A percentile compares a stretch with the other conserved stretches of the same genome.
phyloP scores from a whole-genome alignment of 495 filamentous ascomycete species.

The Jackrogersella multiformis region DNA sequence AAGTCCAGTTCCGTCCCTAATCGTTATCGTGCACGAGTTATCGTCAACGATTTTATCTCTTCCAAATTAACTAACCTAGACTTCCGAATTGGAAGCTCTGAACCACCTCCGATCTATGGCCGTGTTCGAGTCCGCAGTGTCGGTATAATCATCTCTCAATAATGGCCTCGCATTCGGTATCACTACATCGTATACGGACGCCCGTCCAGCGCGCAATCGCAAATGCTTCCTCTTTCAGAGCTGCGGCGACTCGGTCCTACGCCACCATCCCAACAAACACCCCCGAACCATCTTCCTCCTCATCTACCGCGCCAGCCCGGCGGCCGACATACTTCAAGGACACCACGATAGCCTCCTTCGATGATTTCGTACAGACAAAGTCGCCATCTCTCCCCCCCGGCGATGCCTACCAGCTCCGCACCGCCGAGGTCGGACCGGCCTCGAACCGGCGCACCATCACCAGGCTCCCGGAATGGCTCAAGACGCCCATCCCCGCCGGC shows the following conservation, averaged over 20 bases:
- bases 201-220: constrained; percentile 41
- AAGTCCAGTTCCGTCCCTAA: too few relatives aligned
- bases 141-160: background rate
- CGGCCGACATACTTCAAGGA: constrained; percentile 81
- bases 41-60: constrained; percentile 19
- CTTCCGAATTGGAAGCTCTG: background rate
- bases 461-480: constrained; percentile 91
- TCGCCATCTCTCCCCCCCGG: constrained; percentile 55
- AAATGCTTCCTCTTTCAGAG: constrained; percentile 18
- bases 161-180: constrained; percentile 39
- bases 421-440: constrained; percentile 82
- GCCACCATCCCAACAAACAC: constrained; percentile 43
- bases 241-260: constrained; percentile 33
- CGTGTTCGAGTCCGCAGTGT: background rate
- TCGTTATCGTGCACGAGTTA: too few relatives aligned
- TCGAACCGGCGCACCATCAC: constrained; percentile 89
- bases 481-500: constrained; percentile 86
- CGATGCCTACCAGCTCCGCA: constrained; percentile 73
- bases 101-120: constrained; percentile 3
- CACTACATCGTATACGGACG: constrained; percentile 35
- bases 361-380: constrained; percentile 75
- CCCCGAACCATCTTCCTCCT: constrained; percentile 17
- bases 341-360: constrained; percentile 84
- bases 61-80: too few relatives aligned
- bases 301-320: constrained; percentile 34